Evolutionary conservation across 208 protist species (phyloP), one percentile per base, ranked within the genome.

Genomic region (Leishmania gerbilli): DNA sequence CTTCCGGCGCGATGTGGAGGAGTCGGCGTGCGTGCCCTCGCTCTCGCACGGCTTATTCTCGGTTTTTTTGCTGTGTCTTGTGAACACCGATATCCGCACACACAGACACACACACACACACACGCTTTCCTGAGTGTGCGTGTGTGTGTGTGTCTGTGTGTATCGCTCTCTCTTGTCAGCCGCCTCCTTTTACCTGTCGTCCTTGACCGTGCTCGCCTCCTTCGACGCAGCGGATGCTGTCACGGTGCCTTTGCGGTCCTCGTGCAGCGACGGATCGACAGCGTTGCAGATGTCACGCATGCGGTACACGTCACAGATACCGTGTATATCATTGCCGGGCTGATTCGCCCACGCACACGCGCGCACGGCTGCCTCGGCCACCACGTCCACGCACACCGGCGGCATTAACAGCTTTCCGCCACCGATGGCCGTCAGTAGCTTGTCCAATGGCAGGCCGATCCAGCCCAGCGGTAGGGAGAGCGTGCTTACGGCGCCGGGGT

Each of bases 331-430:
- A 0, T 64, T 24, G 24, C 83, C 82, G 4, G 84, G 64, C 15
- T 67, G 19, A 34, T 47, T 74, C n/a, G 79, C 78, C 85, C 86
- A 92, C 17, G 88, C 93, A 68, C 86, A 91, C 17, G 89, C 88
- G 27, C 88, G 89, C 72, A 96, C 79, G n/a, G 88, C 91, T 34
- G 91, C 85, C 87, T 92, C 89, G 2, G 94, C 91, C 6, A 97
- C 87, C 60, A 92, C 84, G 40, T 95, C 84, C 8, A 95, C 91
- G 69, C 87, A 67, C 17, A 95, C 79, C 42, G 94, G 92, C 8
- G 92, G 94, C 45, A 83, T 87, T 8, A 95, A 77, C 78, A 97
- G 56, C 74, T 88, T 92, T 21, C 79, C 71, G 4, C 89, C 86
- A 34, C 87, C 83, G 40, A 97, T 76, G 1, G 89, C 79, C 31